These are phyloP conservation scores for Geum urbanum DNA, from an alignment of 306 rosid species.

Conservation along the genomic window DNA sequence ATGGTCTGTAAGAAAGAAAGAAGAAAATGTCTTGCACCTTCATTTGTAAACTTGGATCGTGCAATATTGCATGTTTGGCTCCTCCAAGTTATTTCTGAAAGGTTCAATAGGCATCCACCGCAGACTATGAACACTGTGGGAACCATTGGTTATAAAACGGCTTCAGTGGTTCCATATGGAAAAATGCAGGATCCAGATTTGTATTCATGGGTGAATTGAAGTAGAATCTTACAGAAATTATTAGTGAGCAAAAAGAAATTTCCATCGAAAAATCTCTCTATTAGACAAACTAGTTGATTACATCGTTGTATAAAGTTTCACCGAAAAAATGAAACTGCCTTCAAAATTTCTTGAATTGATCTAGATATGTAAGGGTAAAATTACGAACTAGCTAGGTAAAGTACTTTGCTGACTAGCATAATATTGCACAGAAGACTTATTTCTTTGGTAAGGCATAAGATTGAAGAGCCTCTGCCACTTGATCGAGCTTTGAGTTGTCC, in stretches of 20 bases:
- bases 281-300: neutral
- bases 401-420: neutral
- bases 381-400: neutral
- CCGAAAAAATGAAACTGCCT: neutral
- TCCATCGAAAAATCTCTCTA: too few relatives aligned
- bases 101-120: too few relatives aligned
- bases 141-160: too few relatives aligned
- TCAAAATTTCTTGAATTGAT: neutral
- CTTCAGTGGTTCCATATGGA: too few relatives aligned
- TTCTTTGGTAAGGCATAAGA: neutral
- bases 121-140: too few relatives aligned
- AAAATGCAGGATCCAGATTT: too few relatives aligned
- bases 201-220: too few relatives aligned
- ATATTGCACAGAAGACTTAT: neutral
- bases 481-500: neutral
- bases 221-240: too few relatives aligned
- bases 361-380: neutral
- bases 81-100: neutral
- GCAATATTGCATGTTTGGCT: neutral
- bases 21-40: neutral
- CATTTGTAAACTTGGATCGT: neutral
- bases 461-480: conserved; percentile 1
- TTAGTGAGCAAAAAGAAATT: too few relatives aligned
- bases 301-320: neutral
- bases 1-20: neutral